These are phyloP conservation scores for Backusella psychrophila DNA, from an alignment of 192 early-diverging fungal species.

Conservation along the genomic window DNA sequence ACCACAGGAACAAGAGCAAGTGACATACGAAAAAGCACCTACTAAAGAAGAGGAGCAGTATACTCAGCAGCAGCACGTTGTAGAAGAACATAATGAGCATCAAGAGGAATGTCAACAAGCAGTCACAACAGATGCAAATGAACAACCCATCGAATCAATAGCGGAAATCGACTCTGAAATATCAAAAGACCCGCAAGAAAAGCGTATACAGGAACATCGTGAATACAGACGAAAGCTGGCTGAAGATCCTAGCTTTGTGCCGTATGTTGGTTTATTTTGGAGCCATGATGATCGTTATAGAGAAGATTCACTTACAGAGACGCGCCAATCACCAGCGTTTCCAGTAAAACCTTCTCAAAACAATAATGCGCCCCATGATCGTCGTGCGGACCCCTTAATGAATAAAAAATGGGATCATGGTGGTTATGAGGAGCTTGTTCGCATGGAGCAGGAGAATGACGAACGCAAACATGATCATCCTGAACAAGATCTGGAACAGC, in stretches of 20 bases:
- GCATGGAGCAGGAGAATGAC: constrained; percentile 39
- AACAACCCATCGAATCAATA: not conserved
- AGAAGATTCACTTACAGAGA: constrained; percentile 47
- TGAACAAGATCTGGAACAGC: not conserved
- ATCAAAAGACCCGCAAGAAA: constrained; percentile 2
- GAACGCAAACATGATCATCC: not conserved
- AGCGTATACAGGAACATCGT: constrained; percentile 38
- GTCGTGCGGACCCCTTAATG: constrained; percentile 7
- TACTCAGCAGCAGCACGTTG: not conserved
- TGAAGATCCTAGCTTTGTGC: constrained; percentile 56
- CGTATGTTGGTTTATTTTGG: constrained; percentile 57
- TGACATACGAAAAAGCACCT: too few species aligned
- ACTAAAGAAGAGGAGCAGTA: too few species aligned
- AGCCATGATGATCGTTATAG: constrained; percentile 57
- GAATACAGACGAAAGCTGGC: constrained; percentile 54
- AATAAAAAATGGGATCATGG: constrained; percentile 45
- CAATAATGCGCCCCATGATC: constrained; percentile 5
- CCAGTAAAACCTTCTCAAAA: not conserved
- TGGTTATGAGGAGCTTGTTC: constrained; percentile 51
- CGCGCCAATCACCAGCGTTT: not conserved
- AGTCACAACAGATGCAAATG: not conserved
- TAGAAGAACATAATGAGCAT: not conserved
- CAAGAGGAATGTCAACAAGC: not conserved
- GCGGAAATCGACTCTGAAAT: not conserved
- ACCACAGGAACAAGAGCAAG: not conserved